These are phyloP conservation scores for Cladosporium colombiae DNA, from an alignment of 2,329 filamentous ascomycete genomes.

Conservation along the genomic window DNA sequence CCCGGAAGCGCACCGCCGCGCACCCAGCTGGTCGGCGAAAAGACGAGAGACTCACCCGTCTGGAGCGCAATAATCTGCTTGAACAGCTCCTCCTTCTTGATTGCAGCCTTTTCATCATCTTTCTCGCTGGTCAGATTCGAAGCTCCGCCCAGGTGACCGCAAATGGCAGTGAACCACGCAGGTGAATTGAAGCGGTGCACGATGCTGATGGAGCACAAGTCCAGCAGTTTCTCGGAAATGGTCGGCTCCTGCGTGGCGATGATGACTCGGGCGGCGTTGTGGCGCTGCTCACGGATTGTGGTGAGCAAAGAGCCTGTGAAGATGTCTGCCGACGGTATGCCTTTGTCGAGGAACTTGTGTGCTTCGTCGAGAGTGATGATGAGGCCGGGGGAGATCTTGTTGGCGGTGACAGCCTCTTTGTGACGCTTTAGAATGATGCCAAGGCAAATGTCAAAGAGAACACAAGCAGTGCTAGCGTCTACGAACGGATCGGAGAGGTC, in stretches of 20 bases:
- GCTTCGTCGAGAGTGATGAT: slow-evolving; percentile 75
- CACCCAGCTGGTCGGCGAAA: slow-evolving; percentile 34
- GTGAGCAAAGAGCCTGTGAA: slow-evolving; percentile 41
- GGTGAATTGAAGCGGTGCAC: slow-evolving; percentile 72
- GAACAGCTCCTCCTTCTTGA: slow-evolving; percentile 29
- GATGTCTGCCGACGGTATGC: neutral
- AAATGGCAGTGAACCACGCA: slow-evolving; percentile 57
- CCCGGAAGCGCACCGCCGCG: slow-evolving; percentile 18
- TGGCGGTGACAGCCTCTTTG: neutral
- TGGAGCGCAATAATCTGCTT: slow-evolving; percentile 33
- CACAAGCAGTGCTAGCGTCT: slow-evolving; percentile 65
- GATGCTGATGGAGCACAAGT: slow-evolving; percentile 70
- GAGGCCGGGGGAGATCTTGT: slow-evolving; percentile 45
- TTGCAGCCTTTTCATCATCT: neutral
- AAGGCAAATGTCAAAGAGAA: slow-evolving; percentile 72
- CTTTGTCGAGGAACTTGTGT: slow-evolving; percentile 68
- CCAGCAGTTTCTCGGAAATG: slow-evolving; percentile 66
- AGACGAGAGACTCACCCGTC: slow-evolving; percentile 38
- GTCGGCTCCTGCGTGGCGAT: slow-evolving; percentile 79
- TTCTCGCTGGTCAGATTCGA: slow-evolving; percentile 22
- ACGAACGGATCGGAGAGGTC: slow-evolving; percentile 75
- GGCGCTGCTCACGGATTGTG: slow-evolving; percentile 69
- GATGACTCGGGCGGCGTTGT: slow-evolving; percentile 65
- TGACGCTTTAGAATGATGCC: slow-evolving; percentile 56
- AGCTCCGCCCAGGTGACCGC: slow-evolving; percentile 50